Evolutionary conservation across 441 rosid genomes (phyloP), one percentile per base, ranked within the genome.

Genomic region (Adansonia grandidieri): DNA sequence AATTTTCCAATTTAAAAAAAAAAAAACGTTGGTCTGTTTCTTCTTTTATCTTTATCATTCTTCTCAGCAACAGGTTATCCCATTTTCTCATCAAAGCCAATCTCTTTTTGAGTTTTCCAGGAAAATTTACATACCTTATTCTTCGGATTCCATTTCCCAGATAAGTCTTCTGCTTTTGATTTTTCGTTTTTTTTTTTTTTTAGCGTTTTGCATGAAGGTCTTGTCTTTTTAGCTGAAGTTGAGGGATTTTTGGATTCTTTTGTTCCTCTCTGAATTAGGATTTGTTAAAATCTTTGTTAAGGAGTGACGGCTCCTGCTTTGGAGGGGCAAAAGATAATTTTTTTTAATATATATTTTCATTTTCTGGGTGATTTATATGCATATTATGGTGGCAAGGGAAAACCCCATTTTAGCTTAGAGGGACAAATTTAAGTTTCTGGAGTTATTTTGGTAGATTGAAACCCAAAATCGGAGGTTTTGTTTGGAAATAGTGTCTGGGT

Each of bases 211-310:
- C 20, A 14, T 32, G n/a, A 69, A 22, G 17, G 40, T 2, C 20
- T 64, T 75, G 37, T 7, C 40, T 42, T 64, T 44, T 67, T 50
- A 44, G 81, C 72, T 77, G 74, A 77, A 42, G 19, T 42, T 56
- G 28, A 28, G 10, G 53, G 53, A 78, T 64, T 60, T 13, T 20
- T 65, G 75, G 75, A 44, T 71, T 70, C 58, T 44, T 78, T 50
- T 44, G 56, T 64, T 72, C 51, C 85, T 84, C 85, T 82, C 87
- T 82, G 77, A 80, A 82, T 89, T 82, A 80, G 93, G 86, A 22
- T 79, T 85, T 78, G 80, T 77, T 74, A 10, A 45, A 6, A 73
- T 83, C 70, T 48, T 74, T 53, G 51, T 44, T 61, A 28, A 69
- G 69, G 60, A 77, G 63, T 51, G 54, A 54, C 79, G 66, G 78